Base-by-base conservation (phyloP, 2,329 filamentous ascomycete species). In the Colletotrichum brevisporum region DNA sequence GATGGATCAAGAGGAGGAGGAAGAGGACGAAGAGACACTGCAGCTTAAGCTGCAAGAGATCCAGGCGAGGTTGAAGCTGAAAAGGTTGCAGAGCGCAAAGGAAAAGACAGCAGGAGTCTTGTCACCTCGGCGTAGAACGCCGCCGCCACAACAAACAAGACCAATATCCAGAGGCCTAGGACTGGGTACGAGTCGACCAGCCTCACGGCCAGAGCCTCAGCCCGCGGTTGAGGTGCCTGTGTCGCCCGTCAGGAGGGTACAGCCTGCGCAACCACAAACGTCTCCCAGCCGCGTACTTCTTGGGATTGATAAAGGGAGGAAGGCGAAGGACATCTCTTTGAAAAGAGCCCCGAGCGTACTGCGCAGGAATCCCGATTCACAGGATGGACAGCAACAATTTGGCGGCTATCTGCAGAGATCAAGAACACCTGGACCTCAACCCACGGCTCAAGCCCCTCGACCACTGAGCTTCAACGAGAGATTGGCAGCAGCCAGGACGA, bases 21-120 rank as follows among this genome's bases (percentile, higher is more conserved):
- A 93, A 5, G 92, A 97, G 6, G 95, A 97, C 74, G 95, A 98
- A 79, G 95, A 98, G 83, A 97, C 90, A 1, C 82, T 98, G 41
- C 90, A 97, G 76, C 83, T 99, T 71, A 91, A 97, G 78, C 83
- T 98, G 5, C 91, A 95, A 72, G 94, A 93, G 63, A 97, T 99
- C 67, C 91, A 98, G 79, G 94, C 95, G 6, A 91, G 92, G 69
- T 82, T 98, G 60, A 96, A 92, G 79, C 81, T 98, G 72, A 98
- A 98, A 80, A 94, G 92, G 76, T 83, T 98, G 15, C 93, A 96
- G 78, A 91, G 91, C 76, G 80, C 88, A 78, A 89, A 85, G 76
- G 81, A 84, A 67, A 69, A 59, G 58, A 64, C 53, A n/a, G 56
- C 54, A 12, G 63, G 78, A 70, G 64, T 78, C 75, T 70, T 74